Evolutionary conservation across 208 protist species (phyloP).

Genomic region (Trypanosomatidae sp.): DNA sequence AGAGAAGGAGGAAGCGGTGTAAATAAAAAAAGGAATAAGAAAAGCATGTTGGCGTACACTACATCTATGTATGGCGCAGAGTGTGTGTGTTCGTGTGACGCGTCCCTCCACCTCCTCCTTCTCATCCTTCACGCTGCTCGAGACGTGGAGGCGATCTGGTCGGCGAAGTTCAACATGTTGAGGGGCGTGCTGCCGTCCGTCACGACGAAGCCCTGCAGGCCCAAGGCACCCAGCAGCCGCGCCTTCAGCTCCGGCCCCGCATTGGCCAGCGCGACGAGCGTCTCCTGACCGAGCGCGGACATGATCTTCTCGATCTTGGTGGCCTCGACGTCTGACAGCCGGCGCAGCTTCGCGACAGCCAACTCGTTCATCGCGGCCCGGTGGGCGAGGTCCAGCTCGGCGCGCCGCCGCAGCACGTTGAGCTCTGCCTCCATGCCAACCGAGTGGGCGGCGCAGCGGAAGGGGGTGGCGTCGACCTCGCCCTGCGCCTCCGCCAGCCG

Average conservation of each 20-base stretch:
- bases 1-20: too few relatives aligned
- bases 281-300: slow-evolving; percentile 80
- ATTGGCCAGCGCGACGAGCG: slow-evolving; percentile 81
- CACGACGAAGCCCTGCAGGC: slow-evolving; percentile 82
- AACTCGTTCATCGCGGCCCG: slow-evolving; percentile 67
- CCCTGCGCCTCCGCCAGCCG: slow-evolving; percentile 54
- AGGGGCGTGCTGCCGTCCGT: slow-evolving; percentile 82
- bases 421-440: slow-evolving; percentile 57
- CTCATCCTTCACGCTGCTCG: background rate
- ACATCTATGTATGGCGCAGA: too few relatives aligned
- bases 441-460: slow-evolving; percentile 51
- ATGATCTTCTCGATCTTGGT: slow-evolving; percentile 82
- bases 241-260: slow-evolving; percentile 89
- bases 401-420: slow-evolving; percentile 40
- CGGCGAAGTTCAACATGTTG: slow-evolving; percentile 90
- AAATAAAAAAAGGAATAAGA: too few relatives aligned
- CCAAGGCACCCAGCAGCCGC: slow-evolving; percentile 67
- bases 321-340: slow-evolving; percentile 65
- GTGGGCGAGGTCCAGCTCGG: slow-evolving; percentile 74
- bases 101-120: too few relatives aligned
- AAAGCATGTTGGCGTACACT: too few relatives aligned
- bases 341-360: slow-evolving; percentile 59
- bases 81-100: too few relatives aligned
- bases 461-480: slow-evolving; percentile 48
- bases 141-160: slow-evolving; percentile 7